Evolutionary conservation across 2,329 filamentous ascomycete genomes (phyloP).

Genomic region (Penicillium freii): DNA sequence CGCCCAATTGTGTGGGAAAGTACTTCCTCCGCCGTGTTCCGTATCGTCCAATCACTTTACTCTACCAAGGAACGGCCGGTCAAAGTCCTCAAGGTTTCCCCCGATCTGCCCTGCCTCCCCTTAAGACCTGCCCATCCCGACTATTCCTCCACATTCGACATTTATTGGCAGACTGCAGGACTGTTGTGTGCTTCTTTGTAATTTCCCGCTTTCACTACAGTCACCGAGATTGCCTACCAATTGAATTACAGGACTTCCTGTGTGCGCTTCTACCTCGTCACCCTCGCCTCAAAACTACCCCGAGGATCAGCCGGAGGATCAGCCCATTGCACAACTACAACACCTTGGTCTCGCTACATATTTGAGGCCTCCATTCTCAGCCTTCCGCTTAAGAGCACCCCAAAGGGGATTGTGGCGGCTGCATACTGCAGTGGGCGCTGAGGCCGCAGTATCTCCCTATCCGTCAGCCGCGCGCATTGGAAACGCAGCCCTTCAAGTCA

Average conservation of each 20-base stretch:
- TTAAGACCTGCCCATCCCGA: slow-evolving; percentile 5
- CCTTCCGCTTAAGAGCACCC: slow-evolving; percentile 1
- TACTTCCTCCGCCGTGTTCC: slow-evolving; percentile 12
- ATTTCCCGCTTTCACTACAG: neutral
- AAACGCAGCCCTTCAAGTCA: slow-evolving; percentile 6
- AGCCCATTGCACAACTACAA: slow-evolving; percentile 15
- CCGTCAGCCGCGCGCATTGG: slow-evolving; percentile 23
- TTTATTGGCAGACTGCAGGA: neutral
- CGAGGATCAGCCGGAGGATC: neutral
- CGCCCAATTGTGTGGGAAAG: slow-evolving; percentile 8
- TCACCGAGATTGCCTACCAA: neutral
- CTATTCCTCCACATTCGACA: neutral
- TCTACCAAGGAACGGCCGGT: slow-evolving; percentile 12
- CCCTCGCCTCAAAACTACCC: slow-evolving; percentile 10
- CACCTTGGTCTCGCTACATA: neutral
- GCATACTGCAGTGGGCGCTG: slow-evolving; percentile 17
- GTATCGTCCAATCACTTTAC: slow-evolving; percentile 12
- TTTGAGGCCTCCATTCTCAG: slow-evolving; percentile 2
- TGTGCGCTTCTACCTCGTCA: slow-evolving; percentile 3
- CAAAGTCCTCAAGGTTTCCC: slow-evolving; percentile 11
- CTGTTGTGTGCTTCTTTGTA: neutral
- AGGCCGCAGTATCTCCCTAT: slow-evolving; percentile 19
- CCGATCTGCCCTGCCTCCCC: slow-evolving; percentile 3
- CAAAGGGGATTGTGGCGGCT: slow-evolving; percentile 10
- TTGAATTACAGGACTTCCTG: slow-evolving; percentile 11